Evolutionary conservation across 129 eudicot genomes (phyloP).

Genomic region (Smallanthus sonchifolius): DNA sequence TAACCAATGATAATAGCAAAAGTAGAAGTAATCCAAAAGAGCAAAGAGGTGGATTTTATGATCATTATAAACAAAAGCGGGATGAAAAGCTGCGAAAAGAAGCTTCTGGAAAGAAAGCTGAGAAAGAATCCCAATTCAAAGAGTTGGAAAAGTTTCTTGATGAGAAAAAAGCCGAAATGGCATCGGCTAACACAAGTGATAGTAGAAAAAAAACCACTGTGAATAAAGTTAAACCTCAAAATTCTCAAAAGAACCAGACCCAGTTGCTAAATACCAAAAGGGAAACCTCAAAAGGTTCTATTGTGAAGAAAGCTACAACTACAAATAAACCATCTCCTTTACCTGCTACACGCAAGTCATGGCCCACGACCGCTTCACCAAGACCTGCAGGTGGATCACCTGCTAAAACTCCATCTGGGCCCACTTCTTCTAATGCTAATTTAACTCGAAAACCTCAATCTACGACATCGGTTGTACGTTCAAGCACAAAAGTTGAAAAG

Average conservation of each 20-base stretch:
- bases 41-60: conserved; percentile 67
- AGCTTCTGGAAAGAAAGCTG: conserved; percentile 56
- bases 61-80: conserved; percentile 69
- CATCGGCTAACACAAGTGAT: conserved; percentile 43
- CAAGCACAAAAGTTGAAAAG: conserved; percentile 50
- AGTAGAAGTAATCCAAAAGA: conserved; percentile 34
- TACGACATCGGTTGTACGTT: conserved; percentile 43
- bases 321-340: conserved; percentile 48
- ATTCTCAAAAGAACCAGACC: conserved; percentile 37
- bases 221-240: conserved; percentile 44
- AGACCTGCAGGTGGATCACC: conserved; percentile 50
- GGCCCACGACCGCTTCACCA: conserved; percentile 82
- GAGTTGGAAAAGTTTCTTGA: conserved; percentile 49
- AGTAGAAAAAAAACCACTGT: conserved; percentile 29
- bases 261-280: conserved; percentile 42
- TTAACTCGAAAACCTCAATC: conserved; percentile 57
- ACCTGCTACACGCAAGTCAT: conserved; percentile 87
- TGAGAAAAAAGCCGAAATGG: conserved; percentile 59
- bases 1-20: conserved; percentile 35
- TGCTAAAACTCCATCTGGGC: conserved; percentile 44
- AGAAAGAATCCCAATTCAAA: conserved; percentile 54
- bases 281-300: conserved; percentile 41
- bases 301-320: conserved; percentile 48
- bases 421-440: conserved; percentile 38
- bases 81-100: conserved; percentile 65